A percentile compares a stretch with the other conserved stretches of the same genome.
Evolutionary conservation across 108 stramenopile species (phyloP).

Genomic region (Fistulifera pelliculosa): DNA sequence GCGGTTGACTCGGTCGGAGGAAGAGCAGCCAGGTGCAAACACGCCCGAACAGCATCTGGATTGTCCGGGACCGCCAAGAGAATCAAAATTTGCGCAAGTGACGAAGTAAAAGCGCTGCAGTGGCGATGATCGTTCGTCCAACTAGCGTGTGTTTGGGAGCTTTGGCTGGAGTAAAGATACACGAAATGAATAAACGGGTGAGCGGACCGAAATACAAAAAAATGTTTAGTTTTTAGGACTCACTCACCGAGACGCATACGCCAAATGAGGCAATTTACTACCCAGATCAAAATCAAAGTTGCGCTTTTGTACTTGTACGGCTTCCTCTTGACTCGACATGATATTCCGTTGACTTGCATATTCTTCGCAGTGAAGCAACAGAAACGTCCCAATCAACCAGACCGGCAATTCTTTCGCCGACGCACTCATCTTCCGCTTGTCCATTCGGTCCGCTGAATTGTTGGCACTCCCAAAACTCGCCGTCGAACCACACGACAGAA

Average conservation of each 20-base stretch:
- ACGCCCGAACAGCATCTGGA: constrained; percentile 60
- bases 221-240: constrained; percentile 43
- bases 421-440: constrained; percentile 40
- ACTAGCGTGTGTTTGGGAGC: constrained; percentile 61
- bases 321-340: constrained; percentile 65
- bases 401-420: constrained; percentile 81
- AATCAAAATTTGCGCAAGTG: constrained; percentile 72
- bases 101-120: constrained; percentile 64
- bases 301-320: too few relatives aligned
- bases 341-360: constrained; percentile 55
- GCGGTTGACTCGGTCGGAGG: constrained; percentile 18
- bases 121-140: constrained; percentile 70
- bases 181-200: too few relatives aligned
- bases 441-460: constrained; percentile 27
- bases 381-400: constrained; percentile 76
- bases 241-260: constrained; percentile 7
- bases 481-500: constrained; percentile 73
- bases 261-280: too few relatives aligned
- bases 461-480: constrained; percentile 63
- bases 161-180: constrained; percentile 17
- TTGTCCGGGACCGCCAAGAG: constrained; percentile 67
- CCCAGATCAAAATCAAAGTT: too few relatives aligned
- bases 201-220: too few relatives aligned
- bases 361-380: constrained; percentile 78
- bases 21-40: constrained; percentile 51